Evolutionary conservation across 768 basidiomycete genomes (phyloP), one percentile per base, ranked within the genome.

Genomic region (Hygrocybe punicea): DNA sequence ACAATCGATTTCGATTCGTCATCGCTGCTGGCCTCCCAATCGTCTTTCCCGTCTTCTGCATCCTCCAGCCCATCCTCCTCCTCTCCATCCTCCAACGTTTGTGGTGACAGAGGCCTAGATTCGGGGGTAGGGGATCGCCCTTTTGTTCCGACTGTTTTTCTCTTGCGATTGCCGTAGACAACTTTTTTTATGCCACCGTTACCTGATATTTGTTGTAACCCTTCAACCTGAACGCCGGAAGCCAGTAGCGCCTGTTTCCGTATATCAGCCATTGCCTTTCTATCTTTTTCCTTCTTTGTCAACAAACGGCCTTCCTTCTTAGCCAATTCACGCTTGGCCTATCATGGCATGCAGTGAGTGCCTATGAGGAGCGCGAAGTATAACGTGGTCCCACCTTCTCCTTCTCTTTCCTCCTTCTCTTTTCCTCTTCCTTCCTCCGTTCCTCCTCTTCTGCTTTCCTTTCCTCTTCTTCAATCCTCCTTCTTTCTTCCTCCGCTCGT

Each of bases 241-340:
- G 91, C 88, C 50, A 98, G 78, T 52, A 98, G 81, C 2, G 96
- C 95, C 68, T 96, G 84, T 68, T 86, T 90, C 55, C 94, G 86
- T 29, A 92, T 84, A 70, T 98, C 95, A 2, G 93, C 94, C 62
- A 86, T 89, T 19, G 89, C 90, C 63, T 82, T 86, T 69, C 98
- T 95, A 66, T 92, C 89, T 72, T 93, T 96, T 71, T 98, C 95
- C 73, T 95, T 97, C 72, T 96, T 94, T n/a, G 96, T 98, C 50
- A 98, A 80, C 23, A 96, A 76, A 46, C 89, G 84, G 21, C 97
- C 97, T 74, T 98, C 95, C 70, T 94, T 96, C 81, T 90, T 93
- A 13, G 90, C 87, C 51, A 89, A 69, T 64, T 97, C 95, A 51
- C 85, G 85, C 72, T 96, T 97, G 45, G 84, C 87, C 93, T 95